Evolutionary conservation across 352 stramenopile species (phyloP).

Genomic region (Nothophytophthora sp.): DNA sequence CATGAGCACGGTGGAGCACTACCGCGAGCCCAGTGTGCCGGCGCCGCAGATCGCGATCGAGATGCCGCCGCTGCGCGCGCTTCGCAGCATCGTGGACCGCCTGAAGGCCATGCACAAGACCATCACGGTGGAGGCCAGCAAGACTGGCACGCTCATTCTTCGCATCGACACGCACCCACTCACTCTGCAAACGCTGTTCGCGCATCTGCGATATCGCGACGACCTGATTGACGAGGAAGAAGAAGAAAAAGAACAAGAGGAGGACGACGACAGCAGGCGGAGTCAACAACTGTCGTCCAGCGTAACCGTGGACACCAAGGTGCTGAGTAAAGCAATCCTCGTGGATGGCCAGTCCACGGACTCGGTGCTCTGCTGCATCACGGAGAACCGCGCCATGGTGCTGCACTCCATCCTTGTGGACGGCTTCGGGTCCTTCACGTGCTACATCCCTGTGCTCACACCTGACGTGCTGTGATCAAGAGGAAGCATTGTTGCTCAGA

Average conservation of each 20-base stretch:
- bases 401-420: slow-evolving; percentile 79
- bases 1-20: slow-evolving; percentile 75
- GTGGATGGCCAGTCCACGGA: slow-evolving; percentile 70
- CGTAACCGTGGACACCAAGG: slow-evolving; percentile 80
- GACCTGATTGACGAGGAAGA: slow-evolving; percentile 65
- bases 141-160: slow-evolving; percentile 62
- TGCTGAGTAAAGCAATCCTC: slow-evolving; percentile 76
- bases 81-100: slow-evolving; percentile 73
- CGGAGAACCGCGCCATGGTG: slow-evolving; percentile 79
- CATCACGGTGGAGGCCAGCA: slow-evolving; percentile 76
- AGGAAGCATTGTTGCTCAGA: slow-evolving; percentile 13
- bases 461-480: slow-evolving; percentile 41
- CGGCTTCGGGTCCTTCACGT: slow-evolving; percentile 80
- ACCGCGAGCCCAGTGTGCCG: slow-evolving; percentile 73
- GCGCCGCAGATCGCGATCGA: slow-evolving; percentile 81
- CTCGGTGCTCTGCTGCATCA: slow-evolving; percentile 80
- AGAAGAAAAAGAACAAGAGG: slow-evolving; percentile 32
- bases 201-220: slow-evolving; percentile 68
- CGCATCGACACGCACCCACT: slow-evolving; percentile 72
- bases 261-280: slow-evolving; percentile 19
- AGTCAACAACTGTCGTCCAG: slow-evolving; percentile 36
- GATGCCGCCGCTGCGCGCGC: slow-evolving; percentile 68
- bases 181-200: slow-evolving; percentile 79
- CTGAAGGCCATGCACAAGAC: slow-evolving; percentile 77
- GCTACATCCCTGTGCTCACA: slow-evolving; percentile 78